These are phyloP conservation scores for Urochloa ruziziensis DNA, from an alignment of 176 grass and related monocot genomes.

Conservation along the genomic window DNA sequence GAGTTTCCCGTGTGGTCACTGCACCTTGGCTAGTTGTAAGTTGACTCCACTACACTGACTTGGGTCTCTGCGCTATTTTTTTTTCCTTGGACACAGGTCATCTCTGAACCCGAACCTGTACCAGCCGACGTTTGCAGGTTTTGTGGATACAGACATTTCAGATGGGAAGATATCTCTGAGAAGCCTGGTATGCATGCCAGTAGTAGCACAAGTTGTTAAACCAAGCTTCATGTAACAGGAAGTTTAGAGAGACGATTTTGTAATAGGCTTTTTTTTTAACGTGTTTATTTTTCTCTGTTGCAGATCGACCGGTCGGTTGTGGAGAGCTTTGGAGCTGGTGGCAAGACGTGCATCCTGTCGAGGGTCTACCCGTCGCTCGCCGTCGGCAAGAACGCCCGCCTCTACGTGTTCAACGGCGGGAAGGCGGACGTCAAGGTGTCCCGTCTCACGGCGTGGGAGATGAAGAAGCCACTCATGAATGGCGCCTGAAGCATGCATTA, in stretches of 20 bases:
- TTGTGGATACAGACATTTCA: slow-evolving; percentile 49
- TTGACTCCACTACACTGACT: background rate
- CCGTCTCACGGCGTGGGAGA: slow-evolving; percentile 62
- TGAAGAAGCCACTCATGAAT: slow-evolving; percentile 82
- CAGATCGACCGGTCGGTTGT: slow-evolving; percentile 83
- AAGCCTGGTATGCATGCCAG: slow-evolving; percentile 55
- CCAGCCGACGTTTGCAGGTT: slow-evolving; percentile 77
- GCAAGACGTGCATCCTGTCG: slow-evolving; percentile 69
- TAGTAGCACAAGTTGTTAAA: too few species aligned
- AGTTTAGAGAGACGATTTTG: too few species aligned
- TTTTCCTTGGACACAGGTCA: slow-evolving; percentile 28
- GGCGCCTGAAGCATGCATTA: slow-evolving; percentile 32
- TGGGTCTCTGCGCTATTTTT: background rate
- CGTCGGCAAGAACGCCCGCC: slow-evolving; percentile 47
- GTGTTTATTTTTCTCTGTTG: background rate
- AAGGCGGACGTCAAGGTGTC: slow-evolving; percentile 51
- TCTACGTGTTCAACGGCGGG: slow-evolving; percentile 79
- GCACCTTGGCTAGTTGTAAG: background rate
- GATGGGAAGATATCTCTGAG: slow-evolving; percentile 67
- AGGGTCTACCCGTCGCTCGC: slow-evolving; percentile 71
- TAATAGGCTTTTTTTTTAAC: too few species aligned
- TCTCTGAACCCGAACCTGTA: slow-evolving; percentile 51
- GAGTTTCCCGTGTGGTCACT: background rate
- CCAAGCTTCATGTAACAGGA: too few species aligned
- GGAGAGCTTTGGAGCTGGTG: slow-evolving; percentile 73